Base-by-base conservation (phyloP, 495 filamentous ascomycete genomes). In the Neurospora sp. region DNA sequence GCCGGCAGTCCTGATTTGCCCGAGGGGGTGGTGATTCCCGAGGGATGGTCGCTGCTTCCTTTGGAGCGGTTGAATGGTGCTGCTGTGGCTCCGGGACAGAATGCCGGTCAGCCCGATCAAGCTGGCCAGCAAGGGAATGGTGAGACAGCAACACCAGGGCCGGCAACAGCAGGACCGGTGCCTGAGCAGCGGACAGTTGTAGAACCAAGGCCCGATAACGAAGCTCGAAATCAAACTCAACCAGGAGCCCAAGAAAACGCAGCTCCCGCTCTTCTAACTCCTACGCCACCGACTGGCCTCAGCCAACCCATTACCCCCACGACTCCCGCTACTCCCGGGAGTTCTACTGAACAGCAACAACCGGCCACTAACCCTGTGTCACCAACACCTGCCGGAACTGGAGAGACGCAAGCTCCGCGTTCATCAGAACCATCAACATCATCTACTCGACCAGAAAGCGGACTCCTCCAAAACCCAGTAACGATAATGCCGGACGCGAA, bases 21-120 rank as follows among this genome's bases (percentile, higher is more conserved):
- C 4, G 87, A 90, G 46, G 92, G 93, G 10, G 83, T 95, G 16
- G 87, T 82, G 14, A 88, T 96, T 39, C 93, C 93, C 3, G 84
- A 87, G 48, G 93, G 93, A 8, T 96, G 93, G 93, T 90, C 88
- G 31, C 79, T 96, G 38, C 82, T 92, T 40, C 92, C 92, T 71
- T 84, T 94, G 12, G 86, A 91, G 46, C 84, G 90, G 18, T 72
- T 88, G 20, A 84, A 87, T n/a, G 82, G 81, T 14, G 80, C 6
- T 35, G 54, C 27, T 66, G 54, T 66, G 0, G 14, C 54, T 35
- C 54, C 54, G 27, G 27, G 27, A 35, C 54, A 66, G 7, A 66
- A 66, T 66, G 7, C 12, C 14, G 12, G 54, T 5, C 54, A 62
- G 54, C 23, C 27, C 27, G 27, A 27, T 1, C 27, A 27, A 27